These are phyloP conservation scores for Saturnispora bothae DNA, from an alignment of 805 yeast species.

Conservation along the genomic window DNA sequence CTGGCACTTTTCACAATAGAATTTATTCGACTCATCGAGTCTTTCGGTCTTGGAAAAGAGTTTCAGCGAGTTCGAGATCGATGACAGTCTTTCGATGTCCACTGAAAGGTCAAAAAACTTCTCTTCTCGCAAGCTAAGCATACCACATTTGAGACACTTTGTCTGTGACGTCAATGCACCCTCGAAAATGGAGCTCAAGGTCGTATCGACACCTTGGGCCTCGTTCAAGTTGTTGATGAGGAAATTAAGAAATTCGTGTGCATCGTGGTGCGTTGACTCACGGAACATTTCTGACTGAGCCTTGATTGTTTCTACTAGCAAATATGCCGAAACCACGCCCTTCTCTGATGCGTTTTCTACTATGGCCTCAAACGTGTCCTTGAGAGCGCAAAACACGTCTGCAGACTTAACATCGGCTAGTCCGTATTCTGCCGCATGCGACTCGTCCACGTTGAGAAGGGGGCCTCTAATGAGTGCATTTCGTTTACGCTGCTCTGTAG, in stretches of 20 bases:
- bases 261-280: slow-evolving; percentile 94
- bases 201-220: not conserved
- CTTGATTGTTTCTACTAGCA: slow-evolving; percentile 65
- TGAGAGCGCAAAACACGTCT: slow-evolving; percentile 53
- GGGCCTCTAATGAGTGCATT: slow-evolving; percentile 42
- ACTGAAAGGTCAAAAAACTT: slow-evolving; percentile 77
- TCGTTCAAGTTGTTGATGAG: slow-evolving; percentile 40
- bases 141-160: slow-evolving; percentile 83
- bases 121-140: slow-evolving; percentile 70
- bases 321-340: slow-evolving; percentile 80
- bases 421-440: slow-evolving; percentile 41
- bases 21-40: slow-evolving; percentile 78
- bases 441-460: slow-evolving; percentile 67
- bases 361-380: slow-evolving; percentile 80
- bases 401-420: slow-evolving; percentile 20
- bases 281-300: slow-evolving; percentile 77
- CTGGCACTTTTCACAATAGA: slow-evolving; percentile 83
- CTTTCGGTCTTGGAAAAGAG: slow-evolving; percentile 82
- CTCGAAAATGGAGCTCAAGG: slow-evolving; percentile 54
- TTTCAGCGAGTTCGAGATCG: slow-evolving; percentile 66
- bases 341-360: slow-evolving; percentile 54
- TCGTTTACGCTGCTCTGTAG: not conserved
- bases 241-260: slow-evolving; percentile 91
- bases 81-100: slow-evolving; percentile 67
- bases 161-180: slow-evolving; percentile 82